Evolutionary conservation across 768 basidiomycete species (phyloP).

Genomic region (Floccularia luteovirens): DNA sequence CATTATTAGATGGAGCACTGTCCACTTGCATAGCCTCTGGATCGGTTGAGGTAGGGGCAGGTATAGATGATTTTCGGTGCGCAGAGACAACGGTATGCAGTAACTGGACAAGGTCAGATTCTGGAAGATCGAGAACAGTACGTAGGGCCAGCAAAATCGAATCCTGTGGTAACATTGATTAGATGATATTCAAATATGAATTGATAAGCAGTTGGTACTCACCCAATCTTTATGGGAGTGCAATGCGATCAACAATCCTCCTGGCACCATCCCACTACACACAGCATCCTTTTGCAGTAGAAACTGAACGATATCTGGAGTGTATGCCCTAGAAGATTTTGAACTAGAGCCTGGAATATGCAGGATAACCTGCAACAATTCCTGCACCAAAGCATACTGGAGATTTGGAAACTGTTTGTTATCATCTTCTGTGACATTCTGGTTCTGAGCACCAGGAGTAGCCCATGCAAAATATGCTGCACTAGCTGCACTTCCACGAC

Average conservation of each 20-base stretch:
- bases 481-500: slow-evolving; percentile 44
- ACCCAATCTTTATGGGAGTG: slow-evolving; percentile 66
- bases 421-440: slow-evolving; percentile 10
- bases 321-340: slow-evolving; percentile 36
- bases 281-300: slow-evolving; percentile 53
- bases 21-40: slow-evolving; percentile 35
- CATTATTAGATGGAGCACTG: slow-evolving; percentile 6
- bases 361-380: slow-evolving; percentile 44
- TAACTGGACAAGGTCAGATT: slow-evolving; percentile 51
- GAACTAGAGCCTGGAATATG: slow-evolving; percentile 28
- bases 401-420: slow-evolving; percentile 7
- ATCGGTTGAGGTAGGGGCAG: slow-evolving; percentile 12
- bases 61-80: slow-evolving; percentile 20
- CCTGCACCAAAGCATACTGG: slow-evolving; percentile 50
- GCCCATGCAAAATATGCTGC: slow-evolving; percentile 56
- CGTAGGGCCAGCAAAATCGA: slow-evolving; percentile 44
- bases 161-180: slow-evolving; percentile 18
- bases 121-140: slow-evolving; percentile 55
- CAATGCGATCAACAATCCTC: slow-evolving; percentile 48
- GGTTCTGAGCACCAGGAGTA: neutral
- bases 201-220: slow-evolving; percentile 30
- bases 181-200: neutral
- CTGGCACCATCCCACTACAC: slow-evolving; percentile 54
- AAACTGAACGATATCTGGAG: slow-evolving; percentile 46
- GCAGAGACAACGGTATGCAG: slow-evolving; percentile 35